These are phyloP conservation scores for Smallanthus sonchifolius DNA, from an alignment of 129 eudicot species.

Conservation along the genomic window DNA sequence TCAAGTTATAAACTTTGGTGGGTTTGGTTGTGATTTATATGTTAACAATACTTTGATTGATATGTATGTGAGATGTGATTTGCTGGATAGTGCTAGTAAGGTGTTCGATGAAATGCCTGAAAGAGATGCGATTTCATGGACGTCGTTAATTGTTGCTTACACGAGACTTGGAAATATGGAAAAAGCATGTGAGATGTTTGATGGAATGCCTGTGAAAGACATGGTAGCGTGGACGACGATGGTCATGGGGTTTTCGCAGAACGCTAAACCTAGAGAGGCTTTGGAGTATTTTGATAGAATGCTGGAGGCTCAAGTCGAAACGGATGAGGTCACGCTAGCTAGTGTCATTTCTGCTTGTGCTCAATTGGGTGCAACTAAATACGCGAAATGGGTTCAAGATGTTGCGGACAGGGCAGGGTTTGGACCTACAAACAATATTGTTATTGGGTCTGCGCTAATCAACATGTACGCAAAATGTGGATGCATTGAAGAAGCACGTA, in stretches of 20 bases:
- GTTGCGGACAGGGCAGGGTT: conserved; percentile 59
- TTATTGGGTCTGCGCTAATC: conserved; percentile 57
- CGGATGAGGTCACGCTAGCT: conserved; percentile 64
- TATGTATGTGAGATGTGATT: conserved; percentile 58
- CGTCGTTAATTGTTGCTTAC: conserved; percentile 56
- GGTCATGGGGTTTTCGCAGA: conserved; percentile 67
- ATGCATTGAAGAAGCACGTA: conserved; percentile 29
- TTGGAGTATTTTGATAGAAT: conserved; percentile 56
- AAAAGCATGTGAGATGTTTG: conserved; percentile 52
- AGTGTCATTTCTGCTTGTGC: conserved; percentile 79
- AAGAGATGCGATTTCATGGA: conserved; percentile 64
- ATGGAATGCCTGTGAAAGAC: conserved; percentile 36
- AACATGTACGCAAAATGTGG: conserved; percentile 55
- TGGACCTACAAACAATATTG: conserved; percentile 34
- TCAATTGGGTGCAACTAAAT: conserved; percentile 58
- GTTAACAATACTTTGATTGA: conserved; percentile 60
- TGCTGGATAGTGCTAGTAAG: conserved; percentile 1
- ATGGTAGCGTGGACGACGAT: conserved; percentile 37
- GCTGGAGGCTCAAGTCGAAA: conserved; percentile 43
- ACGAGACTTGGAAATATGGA: conserved; percentile 53
- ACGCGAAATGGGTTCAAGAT: conserved; percentile 59
- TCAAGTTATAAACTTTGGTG: conserved; percentile 51
- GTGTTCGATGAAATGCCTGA: conserved; percentile 29
- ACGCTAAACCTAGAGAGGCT: conserved; percentile 57
- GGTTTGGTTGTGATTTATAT: conserved; percentile 48